A percentile compares a stretch with the other conserved stretches of the same genome.
Evolutionary conservation across 2,329 filamentous ascomycete genomes (phyloP).

Genomic region (Fusarium oxysporum): DNA sequence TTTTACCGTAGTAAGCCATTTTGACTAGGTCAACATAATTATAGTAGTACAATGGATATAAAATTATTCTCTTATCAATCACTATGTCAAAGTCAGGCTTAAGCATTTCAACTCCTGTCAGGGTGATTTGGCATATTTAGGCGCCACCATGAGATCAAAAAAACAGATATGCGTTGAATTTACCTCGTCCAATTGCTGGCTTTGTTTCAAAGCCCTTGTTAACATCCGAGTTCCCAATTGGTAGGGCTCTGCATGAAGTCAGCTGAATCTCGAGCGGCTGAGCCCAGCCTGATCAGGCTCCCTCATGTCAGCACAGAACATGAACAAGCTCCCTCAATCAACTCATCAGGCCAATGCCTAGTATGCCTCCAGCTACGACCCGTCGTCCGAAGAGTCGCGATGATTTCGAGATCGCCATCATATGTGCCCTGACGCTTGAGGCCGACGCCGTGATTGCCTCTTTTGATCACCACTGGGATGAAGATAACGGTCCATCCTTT

Average conservation of each 20-base stretch:
- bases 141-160: background rate
- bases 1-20: no score
- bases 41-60: background rate
- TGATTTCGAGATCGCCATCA: conserved; percentile 10
- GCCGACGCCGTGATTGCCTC: background rate
- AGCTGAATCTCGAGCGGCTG: background rate
- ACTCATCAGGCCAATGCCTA: background rate
- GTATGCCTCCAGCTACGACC: background rate
- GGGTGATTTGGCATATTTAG: background rate
- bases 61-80: background rate
- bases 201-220: background rate
- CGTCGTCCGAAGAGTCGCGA: background rate
- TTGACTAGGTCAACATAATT: background rate
- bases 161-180: background rate
- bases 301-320: background rate
- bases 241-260: background rate
- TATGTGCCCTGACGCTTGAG: background rate
- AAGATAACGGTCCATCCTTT: background rate
- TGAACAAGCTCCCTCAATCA: background rate
- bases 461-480: conserved; percentile 9
- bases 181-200: background rate
- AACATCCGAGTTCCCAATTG: background rate
- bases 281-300: background rate
- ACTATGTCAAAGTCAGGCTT: background rate
- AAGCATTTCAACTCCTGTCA: background rate